These are phyloP conservation scores for Lachancea meyersii DNA, from an alignment of 805 yeast genomes.

Conservation along the genomic window DNA sequence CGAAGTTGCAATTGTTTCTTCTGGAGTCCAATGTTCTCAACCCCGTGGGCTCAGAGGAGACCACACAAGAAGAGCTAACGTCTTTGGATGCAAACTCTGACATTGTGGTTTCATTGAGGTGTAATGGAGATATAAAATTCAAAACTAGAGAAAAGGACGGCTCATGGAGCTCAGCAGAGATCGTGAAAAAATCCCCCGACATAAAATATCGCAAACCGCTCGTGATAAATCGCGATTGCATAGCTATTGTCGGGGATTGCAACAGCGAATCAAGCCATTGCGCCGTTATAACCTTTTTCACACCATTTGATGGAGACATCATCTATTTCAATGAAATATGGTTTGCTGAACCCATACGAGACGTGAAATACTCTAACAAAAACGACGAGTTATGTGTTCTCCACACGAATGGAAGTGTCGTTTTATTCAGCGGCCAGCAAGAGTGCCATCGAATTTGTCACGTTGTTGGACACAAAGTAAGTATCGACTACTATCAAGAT, in stretches of 20 bases:
- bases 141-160: constrained; percentile 1
- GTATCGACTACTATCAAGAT: not conserved
- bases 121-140: not conserved
- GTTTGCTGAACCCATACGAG: constrained; percentile 3
- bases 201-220: not conserved
- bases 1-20: not conserved
- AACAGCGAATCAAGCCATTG: not conserved
- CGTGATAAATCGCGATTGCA: not conserved
- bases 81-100: constrained; percentile 3
- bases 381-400: constrained; percentile 6
- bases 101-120: not conserved
- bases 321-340: constrained; percentile 1
- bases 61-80: not conserved
- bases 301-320: not conserved
- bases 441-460: not conserved
- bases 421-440: not conserved
- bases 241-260: not conserved
- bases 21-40: not conserved
- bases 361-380: constrained; percentile 1
- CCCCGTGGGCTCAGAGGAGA: not conserved
- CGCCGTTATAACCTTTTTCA: constrained; percentile 2
- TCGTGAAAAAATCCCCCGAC: not conserved
- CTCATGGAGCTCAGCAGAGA: not conserved
- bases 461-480: not conserved
- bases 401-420: constrained; percentile 1